Conservation (phyloP, 2,329 filamentous ascomycete species). For the Blastomyces gilchristii region DNA sequence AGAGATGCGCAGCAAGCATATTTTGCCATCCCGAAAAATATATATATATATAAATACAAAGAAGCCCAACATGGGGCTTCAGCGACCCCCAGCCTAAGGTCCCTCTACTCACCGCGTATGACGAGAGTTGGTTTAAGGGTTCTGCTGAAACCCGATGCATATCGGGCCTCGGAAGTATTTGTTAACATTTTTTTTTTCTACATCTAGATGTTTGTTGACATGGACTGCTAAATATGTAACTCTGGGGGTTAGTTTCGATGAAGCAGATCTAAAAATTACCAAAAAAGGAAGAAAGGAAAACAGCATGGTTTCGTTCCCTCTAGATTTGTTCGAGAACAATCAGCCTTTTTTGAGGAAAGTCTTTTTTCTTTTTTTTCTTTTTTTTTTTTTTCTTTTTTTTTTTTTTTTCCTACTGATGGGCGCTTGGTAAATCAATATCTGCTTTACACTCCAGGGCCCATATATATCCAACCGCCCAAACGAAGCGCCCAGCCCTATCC, state of each 20-base stretch:
- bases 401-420: no score
- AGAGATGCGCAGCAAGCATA: no score
- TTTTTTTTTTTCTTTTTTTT: no score
- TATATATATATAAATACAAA: neutral
- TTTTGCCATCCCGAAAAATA: neutral
- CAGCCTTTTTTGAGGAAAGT: neutral
- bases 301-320: neutral
- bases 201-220: neutral
- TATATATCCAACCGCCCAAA: neutral
- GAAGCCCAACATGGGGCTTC: neutral
- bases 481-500: neutral
- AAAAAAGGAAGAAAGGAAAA: neutral
- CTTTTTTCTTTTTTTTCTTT: no score
- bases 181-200: neutral
- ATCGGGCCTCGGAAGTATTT: neutral
- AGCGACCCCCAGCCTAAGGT: neutral
- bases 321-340: neutral
- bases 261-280: neutral
- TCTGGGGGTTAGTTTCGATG: neutral
- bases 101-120: neutral
- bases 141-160: neutral
- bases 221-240: neutral
- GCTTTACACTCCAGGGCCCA: no score
- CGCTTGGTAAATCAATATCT: no score
- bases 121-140: neutral